Percentiles rank a stretch among this genome's conserved stretches.
These are phyloP conservation scores for Plasmodium vinckei DNA, from an alignment of 169 alveolate species.

Conservation along the genomic window DNA sequence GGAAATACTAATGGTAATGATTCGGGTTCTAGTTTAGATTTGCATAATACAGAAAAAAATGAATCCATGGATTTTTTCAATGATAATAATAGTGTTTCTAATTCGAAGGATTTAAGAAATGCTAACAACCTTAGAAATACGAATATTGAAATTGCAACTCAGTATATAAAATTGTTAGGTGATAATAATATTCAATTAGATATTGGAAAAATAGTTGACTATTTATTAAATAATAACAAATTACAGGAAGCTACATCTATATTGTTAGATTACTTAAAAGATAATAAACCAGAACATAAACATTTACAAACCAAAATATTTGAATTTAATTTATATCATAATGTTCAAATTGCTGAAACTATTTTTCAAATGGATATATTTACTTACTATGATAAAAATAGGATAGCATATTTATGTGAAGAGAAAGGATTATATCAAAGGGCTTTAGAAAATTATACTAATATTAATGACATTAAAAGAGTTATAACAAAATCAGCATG, in stretches of 20 bases:
- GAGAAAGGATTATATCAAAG: conserved; percentile 96
- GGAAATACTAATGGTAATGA: conserved; percentile 67
- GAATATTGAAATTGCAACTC: conserved; percentile 41
- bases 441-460: conserved; percentile 96
- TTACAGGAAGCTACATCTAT: conserved; percentile 98
- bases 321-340: conserved; percentile 95
- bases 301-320: conserved; percentile 98
- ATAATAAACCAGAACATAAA: conserved; percentile 97
- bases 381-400: conserved; percentile 97
- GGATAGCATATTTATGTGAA: conserved; percentile 98
- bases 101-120: conserved; percentile 9
- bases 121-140: conserved; percentile 15
- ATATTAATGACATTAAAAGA: conserved; percentile 94
- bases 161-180: conserved; percentile 57
- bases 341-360: conserved; percentile 78
- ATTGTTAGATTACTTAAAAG: conserved; percentile 96
- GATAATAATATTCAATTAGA: conserved; percentile 73
- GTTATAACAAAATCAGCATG: conserved; percentile 91
- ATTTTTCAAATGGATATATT: conserved; percentile 86
- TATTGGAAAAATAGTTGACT: conserved; percentile 52
- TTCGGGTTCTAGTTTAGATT: conserved; percentile 75
- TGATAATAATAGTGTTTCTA: conserved; percentile 28
- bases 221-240: conserved; percentile 82
- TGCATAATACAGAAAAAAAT: conserved; percentile 75
- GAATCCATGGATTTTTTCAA: conserved; percentile 72